These are phyloP conservation scores for Niebla homalea DNA, from an alignment of 495 filamentous ascomycete genomes.

Conservation along the genomic window DNA sequence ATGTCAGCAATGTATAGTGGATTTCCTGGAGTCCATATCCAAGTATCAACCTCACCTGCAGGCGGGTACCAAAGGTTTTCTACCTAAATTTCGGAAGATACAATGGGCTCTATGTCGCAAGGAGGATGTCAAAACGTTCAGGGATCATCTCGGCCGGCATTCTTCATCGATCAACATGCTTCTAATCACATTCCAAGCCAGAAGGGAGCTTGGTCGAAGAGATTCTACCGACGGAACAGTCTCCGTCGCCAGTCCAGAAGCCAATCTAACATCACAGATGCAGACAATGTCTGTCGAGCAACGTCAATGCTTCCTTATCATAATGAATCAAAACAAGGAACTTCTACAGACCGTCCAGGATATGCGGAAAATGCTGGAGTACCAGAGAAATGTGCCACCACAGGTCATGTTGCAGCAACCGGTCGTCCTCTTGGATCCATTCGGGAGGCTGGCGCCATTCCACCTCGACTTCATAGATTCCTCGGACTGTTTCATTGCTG, in stretches of 20 bases:
- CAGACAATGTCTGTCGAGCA: slow-evolving; percentile 12
- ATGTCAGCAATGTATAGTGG: slow-evolving; percentile 15
- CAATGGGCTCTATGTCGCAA: slow-evolving; percentile 20
- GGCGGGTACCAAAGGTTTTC: slow-evolving; percentile 2
- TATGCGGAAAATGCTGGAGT: slow-evolving; percentile 9
- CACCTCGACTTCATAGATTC: slow-evolving; percentile 19
- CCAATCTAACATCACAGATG: slow-evolving; percentile 2
- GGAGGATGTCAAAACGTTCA: slow-evolving; percentile 21
- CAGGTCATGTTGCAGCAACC: slow-evolving; percentile 18
- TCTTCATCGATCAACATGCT: slow-evolving; percentile 23
- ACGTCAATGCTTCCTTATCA: slow-evolving; percentile 10
- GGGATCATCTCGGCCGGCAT: slow-evolving; percentile 19
- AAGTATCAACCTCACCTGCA: slow-evolving; percentile 17
- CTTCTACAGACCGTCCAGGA: slow-evolving; percentile 12
- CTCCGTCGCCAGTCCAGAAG: neutral
- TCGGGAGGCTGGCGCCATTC: slow-evolving; percentile 16
- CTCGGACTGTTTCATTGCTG: slow-evolving; percentile 16
- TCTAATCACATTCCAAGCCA: slow-evolving; percentile 18
- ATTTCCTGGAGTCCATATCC: slow-evolving; percentile 12
- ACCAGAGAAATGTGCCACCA: slow-evolving; percentile 10
- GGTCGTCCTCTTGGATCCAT: slow-evolving; percentile 17
- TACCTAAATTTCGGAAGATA: slow-evolving; percentile 16
- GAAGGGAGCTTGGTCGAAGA: neutral
- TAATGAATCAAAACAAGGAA: slow-evolving; percentile 15
- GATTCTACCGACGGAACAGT: neutral